Base-by-base conservation (phyloP, 1,139 yeast genomes). In the Meyerozyma elateridarum region DNA sequence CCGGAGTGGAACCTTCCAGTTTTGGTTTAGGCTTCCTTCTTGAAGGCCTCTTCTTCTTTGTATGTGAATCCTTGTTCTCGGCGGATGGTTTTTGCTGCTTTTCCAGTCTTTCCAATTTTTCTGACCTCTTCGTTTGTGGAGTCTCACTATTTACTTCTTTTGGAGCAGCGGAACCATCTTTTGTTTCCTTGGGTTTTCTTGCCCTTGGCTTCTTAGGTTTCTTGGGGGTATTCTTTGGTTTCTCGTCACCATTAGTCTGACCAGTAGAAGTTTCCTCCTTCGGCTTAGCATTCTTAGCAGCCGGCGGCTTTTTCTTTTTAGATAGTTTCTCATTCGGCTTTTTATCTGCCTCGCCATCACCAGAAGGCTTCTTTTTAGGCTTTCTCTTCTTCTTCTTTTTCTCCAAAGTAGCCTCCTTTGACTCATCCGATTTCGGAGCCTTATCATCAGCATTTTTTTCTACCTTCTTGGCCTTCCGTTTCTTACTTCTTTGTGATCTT, bases 191-290 rank as follows among this genome's bases (percentile, higher is more conserved):
- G 15, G 25, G 13, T 5, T 22, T 15, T 22, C 14, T 22, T n/a
- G 11, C 25, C 8, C 13, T 22, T 22, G 18, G 16, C 11, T 14
- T 24, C 19, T 24, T 24, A 15, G 18, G 27, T 15, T 24, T 24
- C 18, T 24, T 24, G 8, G 17, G 8, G 5, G 14, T 24, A 17
- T 24, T 24, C 4, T 24, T 24, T 17, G 18, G 27, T 18, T 24
- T 24, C 27, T 24, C 15, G 18, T 17, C 19, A 8, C 13, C n/a
- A 8, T 24, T 18, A n/a, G n/a, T n/a, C n/a, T n/a, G n/a, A n/a
- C n/a, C n/a, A n/a, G n/a, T n/a, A n/a, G n/a, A n/a, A n/a, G n/a
- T n/a, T n/a, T n/a, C n/a, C n/a, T n/a, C n/a, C n/a, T n/a, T n/a
- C n/a, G n/a, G n/a, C 8, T 24, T 24, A 4, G 17, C 17, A 8